Base-by-base conservation (phyloP, 768 basidiomycete genomes). In the Boletus speciosus region DNA sequence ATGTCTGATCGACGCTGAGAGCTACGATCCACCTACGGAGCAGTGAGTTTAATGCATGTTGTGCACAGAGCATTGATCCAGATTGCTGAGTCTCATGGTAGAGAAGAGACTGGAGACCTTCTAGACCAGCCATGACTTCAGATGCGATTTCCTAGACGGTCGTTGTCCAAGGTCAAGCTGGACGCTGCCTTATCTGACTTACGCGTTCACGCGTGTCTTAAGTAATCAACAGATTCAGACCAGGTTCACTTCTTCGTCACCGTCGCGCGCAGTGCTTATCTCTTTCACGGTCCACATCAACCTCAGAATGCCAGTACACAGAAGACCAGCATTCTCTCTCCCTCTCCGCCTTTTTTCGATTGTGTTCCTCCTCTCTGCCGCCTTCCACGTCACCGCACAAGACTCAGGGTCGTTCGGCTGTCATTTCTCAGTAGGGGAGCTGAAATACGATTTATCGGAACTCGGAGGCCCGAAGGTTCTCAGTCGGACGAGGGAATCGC, bases 51-150 rank as follows among this genome's bases (percentile, higher is more conserved):
- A 93, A 76, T 8, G 91, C 89, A 71, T 93, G 89, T 65, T 93
- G 90, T 12, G 90, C 91, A 66, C 91, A 93, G 31, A 93, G 79
- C 81, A 88, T 88, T 3, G 89, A 90, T 23, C 88, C 89, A 52
- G 72, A 58, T 65, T 91, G 80, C 68, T 93, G 90, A 56, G 68
- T 80, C 66, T 93, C 90, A 69, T 91, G 88, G 67, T 92, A 92
- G 53, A 93, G 86, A 10, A 78, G 65, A 8, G 75, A 66, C 12
- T 75, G 60, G 10, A 92, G 75, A 29, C 60, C 62, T 60, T 87
- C 81, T 36, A 87, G 73, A 47, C 78, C 77, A 29, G 83, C 76
- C 86, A 88, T 89, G 49, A 52, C 62, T 55, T 55, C 34, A 10
- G 35, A 31, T 42, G 40, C 8, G 37, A 39, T 49, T 44, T 54